Evolutionary conservation across 176 grass and related monocot genomes (phyloP).

Genomic region (Alloteropsis semialata): DNA sequence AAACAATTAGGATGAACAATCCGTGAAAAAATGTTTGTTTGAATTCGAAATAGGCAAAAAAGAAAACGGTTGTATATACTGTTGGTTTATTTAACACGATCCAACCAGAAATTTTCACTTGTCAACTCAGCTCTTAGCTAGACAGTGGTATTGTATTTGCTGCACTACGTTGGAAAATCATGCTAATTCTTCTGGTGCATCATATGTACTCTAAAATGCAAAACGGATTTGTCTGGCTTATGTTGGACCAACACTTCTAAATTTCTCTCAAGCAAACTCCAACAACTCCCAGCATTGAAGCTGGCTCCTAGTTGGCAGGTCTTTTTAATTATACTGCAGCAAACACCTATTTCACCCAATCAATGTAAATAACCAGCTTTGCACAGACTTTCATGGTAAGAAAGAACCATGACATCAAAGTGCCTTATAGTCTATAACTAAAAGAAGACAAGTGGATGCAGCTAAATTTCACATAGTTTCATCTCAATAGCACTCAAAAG

Average conservation of each 20-base stretch:
- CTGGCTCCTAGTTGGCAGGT: not conserved
- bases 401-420: not conserved
- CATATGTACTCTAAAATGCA: not conserved
- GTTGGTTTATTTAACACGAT: not conserved
- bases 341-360: not conserved
- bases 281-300: not conserved
- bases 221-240: not conserved
- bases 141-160: not conserved
- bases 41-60: not conserved
- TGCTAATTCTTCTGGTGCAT: not conserved
- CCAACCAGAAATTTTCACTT: not conserved
- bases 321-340: not conserved
- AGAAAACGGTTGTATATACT: not conserved
- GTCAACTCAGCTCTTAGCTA: not conserved
- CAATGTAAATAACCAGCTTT: not conserved
- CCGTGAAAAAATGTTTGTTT: not conserved
- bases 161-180: not conserved
- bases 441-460: not conserved
- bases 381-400: not conserved
- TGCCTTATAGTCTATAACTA: not conserved
- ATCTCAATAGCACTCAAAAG: not conserved
- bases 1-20: not conserved
- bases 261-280: not conserved
- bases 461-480: not conserved
- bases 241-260: not conserved